Conservation (phyloP, 495 filamentous ascomycete species). For the Talaromyces trachyspermus region DNA sequence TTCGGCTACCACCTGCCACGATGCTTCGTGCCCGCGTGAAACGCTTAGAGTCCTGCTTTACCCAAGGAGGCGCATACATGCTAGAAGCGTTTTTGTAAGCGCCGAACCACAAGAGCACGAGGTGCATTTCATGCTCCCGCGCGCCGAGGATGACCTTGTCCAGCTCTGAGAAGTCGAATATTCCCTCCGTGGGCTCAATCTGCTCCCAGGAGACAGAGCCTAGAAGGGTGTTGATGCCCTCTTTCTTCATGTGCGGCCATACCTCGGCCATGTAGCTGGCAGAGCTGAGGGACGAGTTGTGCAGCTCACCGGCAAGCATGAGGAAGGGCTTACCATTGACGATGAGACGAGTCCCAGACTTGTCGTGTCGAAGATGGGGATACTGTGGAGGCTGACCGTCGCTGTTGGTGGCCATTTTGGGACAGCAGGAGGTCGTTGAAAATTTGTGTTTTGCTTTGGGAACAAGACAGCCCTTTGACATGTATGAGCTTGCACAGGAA, state of each 20-base stretch:
- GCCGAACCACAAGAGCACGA: conserved; percentile 46
- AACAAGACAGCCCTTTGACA: no score
- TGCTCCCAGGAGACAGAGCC: conserved; percentile 44
- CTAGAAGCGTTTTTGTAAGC: conserved; percentile 47
- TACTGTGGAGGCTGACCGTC: neutral
- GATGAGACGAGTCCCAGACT: conserved; percentile 29
- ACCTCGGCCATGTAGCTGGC: conserved; percentile 34
- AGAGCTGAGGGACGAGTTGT: conserved; percentile 43
- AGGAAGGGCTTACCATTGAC: conserved; percentile 43
- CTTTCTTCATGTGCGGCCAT: conserved; percentile 36
- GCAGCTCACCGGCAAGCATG: conserved; percentile 37
- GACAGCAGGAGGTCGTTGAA: no score
- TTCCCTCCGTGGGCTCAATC: conserved; percentile 39
- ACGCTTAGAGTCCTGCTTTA: conserved; percentile 35
- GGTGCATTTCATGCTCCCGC: conserved; percentile 29
- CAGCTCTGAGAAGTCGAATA: conserved; percentile 38
- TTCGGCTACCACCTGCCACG: conserved; percentile 19
- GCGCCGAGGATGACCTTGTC: conserved; percentile 35
- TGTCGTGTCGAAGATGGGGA: conserved; percentile 24
- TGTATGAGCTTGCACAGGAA: no score
- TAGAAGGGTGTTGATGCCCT: conserved; percentile 42
- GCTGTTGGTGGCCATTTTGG: no score
- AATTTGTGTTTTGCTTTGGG: no score
- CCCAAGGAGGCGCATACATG: conserved; percentile 37
- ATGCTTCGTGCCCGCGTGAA: conserved; percentile 32